Base-by-base conservation (phyloP, 208 protist species). In the Trypanosoma lewisi region DNA sequence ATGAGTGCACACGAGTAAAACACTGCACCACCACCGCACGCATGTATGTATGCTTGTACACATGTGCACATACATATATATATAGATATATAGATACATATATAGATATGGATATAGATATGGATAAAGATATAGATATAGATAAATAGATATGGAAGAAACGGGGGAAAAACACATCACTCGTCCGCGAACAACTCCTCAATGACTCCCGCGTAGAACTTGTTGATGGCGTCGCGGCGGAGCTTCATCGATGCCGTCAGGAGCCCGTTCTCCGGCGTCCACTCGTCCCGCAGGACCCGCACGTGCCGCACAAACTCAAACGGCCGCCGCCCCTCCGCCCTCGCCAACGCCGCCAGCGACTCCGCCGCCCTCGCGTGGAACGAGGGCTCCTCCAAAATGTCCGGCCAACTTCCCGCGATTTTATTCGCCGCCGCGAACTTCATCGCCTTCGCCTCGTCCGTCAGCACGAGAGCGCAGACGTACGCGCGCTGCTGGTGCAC, bases 241-340 rank as follows among this genome's bases (percentile, higher is more conserved):
- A 95, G 62, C 71, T 95, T 95, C 53, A 76, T 71, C 39, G 85
- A 78, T 0, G 85, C 76, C 19, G 89, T 93, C 44, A 93, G 36
- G 14, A 91, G 17, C 1, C 79, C 83, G 65, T 93, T 95, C 63
- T 89, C 83, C 0, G 82, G 68, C 7, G 85, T 91, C 84, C 85
- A 95, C 70, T 90, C 80, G 0, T 89, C 83, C 19, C 28, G 53
- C 31, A 92, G 31, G n/a, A 93, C 54, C 4, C 80, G 66, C 27
- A 89, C 80, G n/a, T 80, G 58, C 58, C 81, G 83, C 25, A 88
- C 68, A 7, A 73, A 39, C 59, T 93, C 86, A 53, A 91, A 94
- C 14, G 37, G 30, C 17, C 58, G 17, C 21, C 80, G 73, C 14
- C 61, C 47, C 6, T 63, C 80, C 5, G 25, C 49, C 49, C 75